Conservation (phyloP, 805 yeast species). For the Ogataea thermomethanolica region DNA sequence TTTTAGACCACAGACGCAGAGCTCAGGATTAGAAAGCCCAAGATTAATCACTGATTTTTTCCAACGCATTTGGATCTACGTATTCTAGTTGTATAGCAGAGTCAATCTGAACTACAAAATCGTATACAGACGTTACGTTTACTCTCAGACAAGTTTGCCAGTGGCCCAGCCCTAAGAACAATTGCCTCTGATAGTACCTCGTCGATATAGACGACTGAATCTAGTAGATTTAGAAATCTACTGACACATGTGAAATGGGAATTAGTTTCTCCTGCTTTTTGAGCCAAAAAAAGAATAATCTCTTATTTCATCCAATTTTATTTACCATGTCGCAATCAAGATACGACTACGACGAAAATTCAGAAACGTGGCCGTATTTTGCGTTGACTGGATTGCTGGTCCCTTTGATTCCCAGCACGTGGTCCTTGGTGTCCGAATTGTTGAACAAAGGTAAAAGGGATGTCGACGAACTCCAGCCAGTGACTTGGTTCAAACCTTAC, state of each 20-base stretch:
- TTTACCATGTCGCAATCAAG: conserved; percentile 46
- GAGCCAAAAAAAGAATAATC: neutral
- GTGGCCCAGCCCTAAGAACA: too few species aligned
- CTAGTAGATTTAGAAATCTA: too few species aligned
- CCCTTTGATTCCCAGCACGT: conserved; percentile 55
- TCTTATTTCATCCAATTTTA: conserved; percentile 3
- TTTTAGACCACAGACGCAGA: neutral
- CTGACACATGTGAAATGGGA: too few species aligned
- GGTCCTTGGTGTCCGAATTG: conserved; percentile 21
- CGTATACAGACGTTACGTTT: too few species aligned
- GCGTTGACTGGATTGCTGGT: conserved; percentile 67
- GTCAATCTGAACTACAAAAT: too few species aligned
- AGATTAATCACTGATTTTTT: too few species aligned
- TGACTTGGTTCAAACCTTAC: conserved; percentile 33
- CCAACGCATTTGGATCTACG: too few species aligned
- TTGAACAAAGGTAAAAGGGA: conserved; percentile 1
- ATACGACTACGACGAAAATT: conserved; percentile 81
- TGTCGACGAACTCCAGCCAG: conserved; percentile 21
- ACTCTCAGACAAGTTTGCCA: too few species aligned
- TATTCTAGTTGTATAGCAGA: too few species aligned
- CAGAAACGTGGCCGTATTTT: conserved; percentile 93
- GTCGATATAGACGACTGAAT: too few species aligned
- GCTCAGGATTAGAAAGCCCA: neutral
- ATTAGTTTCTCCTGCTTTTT: too few species aligned
- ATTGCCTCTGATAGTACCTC: too few species aligned